A percentile compares a stretch with the other conserved stretches of the same genome.
Conservation (phyloP, 2,329 filamentous ascomycete species). For the Paramyrothecium sp. region DNA sequence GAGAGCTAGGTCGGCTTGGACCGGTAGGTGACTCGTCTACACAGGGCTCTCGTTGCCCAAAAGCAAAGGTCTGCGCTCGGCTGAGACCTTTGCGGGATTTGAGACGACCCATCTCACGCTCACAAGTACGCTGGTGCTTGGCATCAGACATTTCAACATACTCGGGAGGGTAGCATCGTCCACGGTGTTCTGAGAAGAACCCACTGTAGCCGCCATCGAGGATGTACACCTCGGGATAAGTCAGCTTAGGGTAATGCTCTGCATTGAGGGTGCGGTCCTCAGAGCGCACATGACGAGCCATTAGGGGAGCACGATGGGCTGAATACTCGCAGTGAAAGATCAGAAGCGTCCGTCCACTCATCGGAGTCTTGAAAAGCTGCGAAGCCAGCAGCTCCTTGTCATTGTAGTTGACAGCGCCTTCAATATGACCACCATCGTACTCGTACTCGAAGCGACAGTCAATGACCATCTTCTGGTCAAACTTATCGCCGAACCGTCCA, state of each 20-base stretch:
- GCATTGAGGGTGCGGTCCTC: constrained; percentile 84
- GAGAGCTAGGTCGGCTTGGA: constrained; percentile 39
- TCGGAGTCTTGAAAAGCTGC: constrained; percentile 71
- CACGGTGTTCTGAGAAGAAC: constrained; percentile 79
- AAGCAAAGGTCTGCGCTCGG: constrained; percentile 92
- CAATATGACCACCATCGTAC: constrained; percentile 93
- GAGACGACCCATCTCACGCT: constrained; percentile 90
- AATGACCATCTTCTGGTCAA: constrained; percentile 81
- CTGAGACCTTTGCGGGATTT: constrained; percentile 84
- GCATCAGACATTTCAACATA: constrained; percentile 96
- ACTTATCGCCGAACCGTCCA: constrained; percentile 74
- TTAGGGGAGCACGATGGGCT: constrained; percentile 90
- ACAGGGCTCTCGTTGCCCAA: constrained; percentile 68
- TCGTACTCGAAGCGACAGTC: constrained; percentile 99
- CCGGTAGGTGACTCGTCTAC: constrained; percentile 61
- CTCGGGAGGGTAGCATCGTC: constrained; percentile 86
- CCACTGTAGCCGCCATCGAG: constrained; percentile 93
- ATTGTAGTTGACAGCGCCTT: constrained; percentile 92
- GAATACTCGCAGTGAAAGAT: constrained; percentile 99
- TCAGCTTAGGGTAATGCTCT: constrained; percentile 81
- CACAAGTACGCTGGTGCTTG: constrained; percentile 88
- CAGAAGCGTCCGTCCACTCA: constrained; percentile 72
- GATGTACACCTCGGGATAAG: constrained; percentile 97
- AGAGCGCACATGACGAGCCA: constrained; percentile 90
- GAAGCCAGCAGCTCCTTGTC: constrained; percentile 85